Conservation (phyloP, 2,329 filamentous ascomycete species). For the Colletotrichum ledebouriae region DNA sequence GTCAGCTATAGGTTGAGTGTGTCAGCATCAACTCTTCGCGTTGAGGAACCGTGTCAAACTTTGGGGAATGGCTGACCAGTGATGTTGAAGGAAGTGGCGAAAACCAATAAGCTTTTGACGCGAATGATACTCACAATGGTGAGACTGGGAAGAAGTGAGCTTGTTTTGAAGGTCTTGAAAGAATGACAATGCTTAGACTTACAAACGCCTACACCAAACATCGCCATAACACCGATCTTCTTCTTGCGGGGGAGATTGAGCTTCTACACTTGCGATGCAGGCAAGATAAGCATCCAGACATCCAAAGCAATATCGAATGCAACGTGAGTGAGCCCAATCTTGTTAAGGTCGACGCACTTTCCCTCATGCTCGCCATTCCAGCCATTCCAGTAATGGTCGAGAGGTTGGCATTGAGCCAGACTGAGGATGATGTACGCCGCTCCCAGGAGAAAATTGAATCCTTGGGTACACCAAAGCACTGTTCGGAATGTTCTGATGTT, state of each 20-base stretch:
- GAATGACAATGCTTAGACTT: neutral
- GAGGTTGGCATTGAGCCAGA: conserved; percentile 10
- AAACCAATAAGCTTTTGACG: neutral
- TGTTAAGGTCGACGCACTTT: neutral
- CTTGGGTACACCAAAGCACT: neutral
- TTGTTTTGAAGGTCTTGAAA: rapidly evolving
- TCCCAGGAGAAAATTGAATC: conserved; percentile 8
- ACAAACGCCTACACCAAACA: conserved; percentile 31
- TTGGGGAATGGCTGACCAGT: neutral
- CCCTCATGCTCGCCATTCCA: conserved; percentile 7
- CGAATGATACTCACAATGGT: conserved; percentile 15
- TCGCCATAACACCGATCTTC: conserved; percentile 19
- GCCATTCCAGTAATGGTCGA: neutral
- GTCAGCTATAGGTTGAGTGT: neutral
- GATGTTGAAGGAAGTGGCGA: conserved; percentile 15
- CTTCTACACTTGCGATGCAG: neutral
- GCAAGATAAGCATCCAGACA: conserved; percentile 25
- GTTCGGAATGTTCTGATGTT: neutral
- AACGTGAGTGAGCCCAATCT: conserved; percentile 6
- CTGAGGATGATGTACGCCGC: neutral
- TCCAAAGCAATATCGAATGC: conserved; percentile 11
- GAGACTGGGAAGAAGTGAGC: neutral
- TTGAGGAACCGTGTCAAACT: no score
- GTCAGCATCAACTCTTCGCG: neutral
- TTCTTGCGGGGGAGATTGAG: conserved; percentile 1